phyloP scores from a whole-genome alignment of 345 rosid genomes.

The Ceriops zippeliana region DNA sequence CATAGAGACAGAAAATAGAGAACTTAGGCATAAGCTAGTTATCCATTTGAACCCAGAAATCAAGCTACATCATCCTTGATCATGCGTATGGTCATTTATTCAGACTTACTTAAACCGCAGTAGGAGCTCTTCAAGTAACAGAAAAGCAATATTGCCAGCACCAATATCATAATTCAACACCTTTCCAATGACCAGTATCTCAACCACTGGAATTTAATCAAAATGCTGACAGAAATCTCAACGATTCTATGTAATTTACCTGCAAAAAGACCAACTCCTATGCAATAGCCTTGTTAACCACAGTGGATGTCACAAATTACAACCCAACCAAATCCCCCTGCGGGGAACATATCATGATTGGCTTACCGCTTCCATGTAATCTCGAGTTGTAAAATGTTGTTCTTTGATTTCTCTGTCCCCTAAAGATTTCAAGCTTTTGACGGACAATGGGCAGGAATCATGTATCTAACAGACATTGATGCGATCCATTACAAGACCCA shows the following conservation, averaged over 20 bases:
- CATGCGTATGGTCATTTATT: neutral
- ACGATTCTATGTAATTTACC: constrained; percentile 34
- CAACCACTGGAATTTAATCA: constrained; percentile 5
- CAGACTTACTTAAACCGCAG: constrained; percentile 51
- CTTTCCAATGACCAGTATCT: constrained; percentile 23
- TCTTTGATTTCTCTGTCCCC: constrained; percentile 53
- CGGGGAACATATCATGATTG: neutral
- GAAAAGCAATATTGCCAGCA: constrained; percentile 43
- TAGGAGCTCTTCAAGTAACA: constrained; percentile 54
- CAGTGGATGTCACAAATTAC: constrained; percentile 4
- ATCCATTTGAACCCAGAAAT: neutral
- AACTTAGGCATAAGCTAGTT: neutral
- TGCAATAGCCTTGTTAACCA: constrained; percentile 19
- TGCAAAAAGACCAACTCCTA: constrained; percentile 67
- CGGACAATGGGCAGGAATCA: constrained; percentile 45
- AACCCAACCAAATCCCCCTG: neutral
- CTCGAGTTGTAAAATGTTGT: constrained; percentile 63
- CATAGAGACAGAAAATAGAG: neutral
- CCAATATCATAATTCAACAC: constrained; percentile 67
- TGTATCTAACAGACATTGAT: constrained; percentile 38
- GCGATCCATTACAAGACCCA: neutral
- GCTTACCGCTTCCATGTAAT: constrained; percentile 74
- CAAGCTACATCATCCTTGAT: neutral
- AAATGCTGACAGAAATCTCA: constrained; percentile 7
- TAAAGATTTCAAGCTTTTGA: constrained; percentile 47